Evolutionary conservation across 2,329 filamentous ascomycete species (phyloP).

Genomic region (Chalara sp.): DNA sequence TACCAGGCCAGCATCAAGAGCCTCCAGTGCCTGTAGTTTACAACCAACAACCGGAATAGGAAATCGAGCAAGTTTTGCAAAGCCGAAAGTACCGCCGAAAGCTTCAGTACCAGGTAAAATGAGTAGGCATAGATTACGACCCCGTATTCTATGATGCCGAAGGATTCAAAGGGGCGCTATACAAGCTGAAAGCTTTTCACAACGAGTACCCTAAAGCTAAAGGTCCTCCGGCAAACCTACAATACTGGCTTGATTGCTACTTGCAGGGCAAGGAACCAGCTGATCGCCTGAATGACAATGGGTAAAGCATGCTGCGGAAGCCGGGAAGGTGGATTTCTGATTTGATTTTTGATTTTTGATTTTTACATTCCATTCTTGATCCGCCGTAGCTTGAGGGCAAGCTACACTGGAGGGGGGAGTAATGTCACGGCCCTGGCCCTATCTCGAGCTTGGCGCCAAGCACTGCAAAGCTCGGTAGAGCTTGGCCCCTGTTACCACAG

Average conservation of each 20-base stretch:
- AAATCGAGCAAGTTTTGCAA: too few species aligned
- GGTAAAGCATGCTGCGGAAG: background rate
- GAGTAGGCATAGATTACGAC: background rate
- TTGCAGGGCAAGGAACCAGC: background rate
- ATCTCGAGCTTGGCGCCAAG: too few species aligned
- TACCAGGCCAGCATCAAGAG: too few species aligned
- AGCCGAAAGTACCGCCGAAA: too few species aligned
- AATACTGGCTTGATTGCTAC: background rate
- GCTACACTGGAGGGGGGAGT: background rate
- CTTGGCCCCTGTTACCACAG: too few species aligned
- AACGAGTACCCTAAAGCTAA: background rate
- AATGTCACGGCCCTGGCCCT: background rate
- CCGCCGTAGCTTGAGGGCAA: background rate
- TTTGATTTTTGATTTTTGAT: background rate
- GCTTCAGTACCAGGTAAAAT: too few species aligned
- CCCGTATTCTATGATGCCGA: background rate
- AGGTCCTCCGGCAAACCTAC: background rate
- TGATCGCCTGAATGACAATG: background rate
- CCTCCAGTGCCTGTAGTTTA: too few species aligned
- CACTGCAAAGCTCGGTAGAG: too few species aligned
- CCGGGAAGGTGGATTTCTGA: background rate
- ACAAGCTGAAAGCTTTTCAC: too few species aligned
- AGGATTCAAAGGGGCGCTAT: too few species aligned
- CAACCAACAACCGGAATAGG: too few species aligned
- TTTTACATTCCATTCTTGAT: background rate